Conservation (phyloP, 306 rosid species). For the Cicer chorassanicum region DNA sequence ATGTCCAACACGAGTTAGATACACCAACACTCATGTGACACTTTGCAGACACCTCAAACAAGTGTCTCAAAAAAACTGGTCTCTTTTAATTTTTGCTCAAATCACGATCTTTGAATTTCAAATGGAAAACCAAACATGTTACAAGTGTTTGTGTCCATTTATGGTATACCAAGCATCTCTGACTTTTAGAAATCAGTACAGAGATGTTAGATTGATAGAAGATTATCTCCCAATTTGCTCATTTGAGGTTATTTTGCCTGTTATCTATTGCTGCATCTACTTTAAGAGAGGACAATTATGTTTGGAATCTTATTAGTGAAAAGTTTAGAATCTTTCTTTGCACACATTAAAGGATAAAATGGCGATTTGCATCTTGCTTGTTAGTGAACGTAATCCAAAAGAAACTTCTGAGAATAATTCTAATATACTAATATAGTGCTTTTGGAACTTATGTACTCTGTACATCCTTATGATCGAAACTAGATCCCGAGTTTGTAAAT, state of each 20-base stretch:
- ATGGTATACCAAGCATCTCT: neutral
- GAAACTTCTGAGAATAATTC: neutral
- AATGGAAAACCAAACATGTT: neutral
- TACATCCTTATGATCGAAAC: conserved; percentile 2
- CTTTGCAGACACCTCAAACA: neutral
- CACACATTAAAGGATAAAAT: neutral
- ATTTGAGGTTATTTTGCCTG: conserved; percentile 9
- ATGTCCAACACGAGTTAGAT: neutral
- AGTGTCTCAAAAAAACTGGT: neutral
- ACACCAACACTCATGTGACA: neutral
- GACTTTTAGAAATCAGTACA: neutral
- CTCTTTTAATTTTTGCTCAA: neutral
- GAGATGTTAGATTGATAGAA: neutral
- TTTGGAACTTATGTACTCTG: neutral
- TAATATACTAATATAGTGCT: conserved; percentile 22
- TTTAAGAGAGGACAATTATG: neutral
- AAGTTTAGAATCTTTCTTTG: neutral
- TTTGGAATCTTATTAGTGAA: conserved; percentile 7
- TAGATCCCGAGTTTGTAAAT: conserved; percentile 2
- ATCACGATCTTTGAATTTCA: neutral
- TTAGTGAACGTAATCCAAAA: conserved; percentile 3
- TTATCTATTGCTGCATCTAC: neutral
- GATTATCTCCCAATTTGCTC: neutral
- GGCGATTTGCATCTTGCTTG: conserved; percentile 14
- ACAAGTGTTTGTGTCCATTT: conserved; percentile 6